Base-by-base conservation (phyloP, 2,329 filamentous ascomycete genomes). In the Monosporascus sp. region DNA sequence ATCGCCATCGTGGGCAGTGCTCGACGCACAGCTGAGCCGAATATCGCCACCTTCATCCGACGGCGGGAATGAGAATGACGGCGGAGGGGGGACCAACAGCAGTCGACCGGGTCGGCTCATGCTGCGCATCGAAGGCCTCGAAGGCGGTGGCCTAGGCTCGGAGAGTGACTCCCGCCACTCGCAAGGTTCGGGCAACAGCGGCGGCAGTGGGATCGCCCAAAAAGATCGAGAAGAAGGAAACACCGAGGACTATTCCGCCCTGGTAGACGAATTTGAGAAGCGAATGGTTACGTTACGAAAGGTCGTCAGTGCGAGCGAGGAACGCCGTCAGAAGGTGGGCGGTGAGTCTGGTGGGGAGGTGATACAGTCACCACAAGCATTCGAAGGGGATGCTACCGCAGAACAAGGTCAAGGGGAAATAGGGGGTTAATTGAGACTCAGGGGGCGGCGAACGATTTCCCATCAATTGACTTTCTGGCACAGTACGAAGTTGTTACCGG, bases 1-100 rank as follows among this genome's bases (percentile, higher is more conserved):
- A 14, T 88, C 84, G 8, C 74, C 85, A 0, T 81, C 87, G 49
- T 97, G 93, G 86, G 81, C 84, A 47, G 74, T 83, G 45, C 77
- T 77, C 1, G 71, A 70, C 45, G 71, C 78, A 15, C 70, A 68
- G 50, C 64, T 84, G 44, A 70, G 71, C 20, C 75, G 71, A 48
- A 75, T 77, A 52, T 64, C 67, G 6, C 63, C 65, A 9, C 61
- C 65, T 22, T 65, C 67, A 8, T 68, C 67, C 18, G 65, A 68
- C 35, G 62, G 58, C 44, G 65, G 56, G 31, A 59, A 59, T 40
- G 59, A 58, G 60, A 73, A 72, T 50, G 71, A 69, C 37, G 68
- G 67, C 28, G 70, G 65, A 37, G 63, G 68, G 7, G 56, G 59
- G 14, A 67, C 65, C 22, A 60, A 61, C 37, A 59, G 65, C 49